These are phyloP conservation scores for Sabuloglossum arenarium DNA, from an alignment of 495 filamentous ascomycete genomes.

Conservation along the genomic window DNA sequence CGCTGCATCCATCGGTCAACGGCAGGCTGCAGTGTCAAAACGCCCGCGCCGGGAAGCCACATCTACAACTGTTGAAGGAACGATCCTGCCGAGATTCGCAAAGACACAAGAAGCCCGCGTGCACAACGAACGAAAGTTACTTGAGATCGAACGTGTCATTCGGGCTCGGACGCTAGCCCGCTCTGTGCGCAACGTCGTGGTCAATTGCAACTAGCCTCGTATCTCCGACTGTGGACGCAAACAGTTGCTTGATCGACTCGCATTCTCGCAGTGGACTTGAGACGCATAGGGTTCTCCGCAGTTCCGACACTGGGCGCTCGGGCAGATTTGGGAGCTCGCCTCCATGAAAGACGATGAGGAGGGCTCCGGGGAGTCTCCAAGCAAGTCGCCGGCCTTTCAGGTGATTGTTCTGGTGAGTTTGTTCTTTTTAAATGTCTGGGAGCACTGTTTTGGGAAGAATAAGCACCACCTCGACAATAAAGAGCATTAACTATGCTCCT, in stretches of 20 bases:
- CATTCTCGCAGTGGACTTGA: neutral
- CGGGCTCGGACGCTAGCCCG: neutral
- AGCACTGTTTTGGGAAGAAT: neutral
- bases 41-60: neutral
- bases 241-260: neutral
- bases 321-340: neutral
- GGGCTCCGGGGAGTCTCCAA: constrained; percentile 1
- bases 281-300: neutral
- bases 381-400: constrained; percentile 3
- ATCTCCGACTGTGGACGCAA: neutral
- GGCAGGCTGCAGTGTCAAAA: neutral
- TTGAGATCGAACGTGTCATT: neutral
- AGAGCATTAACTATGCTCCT: neutral
- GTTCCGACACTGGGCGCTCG: neutral
- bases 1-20: neutral
- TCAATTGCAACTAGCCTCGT: neutral
- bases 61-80: neutral
- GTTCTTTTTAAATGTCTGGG: neutral
- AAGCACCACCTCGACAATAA: neutral
- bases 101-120: neutral
- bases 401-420: constrained; percentile 8
- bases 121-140: neutral
- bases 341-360: constrained; percentile 5
- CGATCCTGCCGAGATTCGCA: neutral
- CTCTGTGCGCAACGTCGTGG: neutral